Base-by-base conservation (phyloP, 352 stramenopile species). In the Phytophthora pistaciae region DNA sequence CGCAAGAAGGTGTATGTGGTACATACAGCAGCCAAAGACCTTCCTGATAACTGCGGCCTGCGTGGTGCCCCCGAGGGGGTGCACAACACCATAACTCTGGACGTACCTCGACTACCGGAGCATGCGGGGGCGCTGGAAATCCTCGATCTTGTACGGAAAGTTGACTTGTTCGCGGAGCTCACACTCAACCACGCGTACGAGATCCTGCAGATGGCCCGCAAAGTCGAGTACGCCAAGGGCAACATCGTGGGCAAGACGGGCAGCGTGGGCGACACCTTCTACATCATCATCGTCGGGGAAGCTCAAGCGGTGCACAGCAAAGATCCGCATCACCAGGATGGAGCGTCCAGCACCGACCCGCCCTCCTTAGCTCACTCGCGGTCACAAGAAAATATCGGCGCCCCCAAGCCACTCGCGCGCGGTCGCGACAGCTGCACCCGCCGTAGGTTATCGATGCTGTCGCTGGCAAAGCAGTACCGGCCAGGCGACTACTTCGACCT, bases 1-100 rank as follows among this genome's bases (percentile, higher is more conserved):
- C 98, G 97, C 67, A 88, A 97, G 70, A 80, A 91, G 18, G 66
- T 99, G 2, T 99, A 98, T 66, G 92, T 99, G 13, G 96, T 99
- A 9, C 96, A 99, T 82, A 98, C 96, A 1, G 93, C 95, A 6
- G 91, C 85, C 14, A 94, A 92, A 42, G 87, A 95, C 49, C 82
- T 97, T 8, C 88, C 90, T 6, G 54, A 83, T 10, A 85, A 88
- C 29, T 88, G 78, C 21, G 91, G 91, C 4, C 80, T 99, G 0
- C 83, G 88, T 38, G 92, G 96, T 3, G 95, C 96, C 8, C 96
- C 95, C 5, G 85, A 95, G 65, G 92, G 92, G 3, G 90, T 97
- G 4, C 79, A 97, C 59, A 96, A 95, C 60, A 97, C 92, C 4
- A 93, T 97, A 61, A 93, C 80, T 0, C 63, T 97, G 6, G 80